Evolutionary conservation across 768 basidiomycete genomes (phyloP), one percentile per base, ranked within the genome.

Genomic region (Rhodotorula diobovata): DNA sequence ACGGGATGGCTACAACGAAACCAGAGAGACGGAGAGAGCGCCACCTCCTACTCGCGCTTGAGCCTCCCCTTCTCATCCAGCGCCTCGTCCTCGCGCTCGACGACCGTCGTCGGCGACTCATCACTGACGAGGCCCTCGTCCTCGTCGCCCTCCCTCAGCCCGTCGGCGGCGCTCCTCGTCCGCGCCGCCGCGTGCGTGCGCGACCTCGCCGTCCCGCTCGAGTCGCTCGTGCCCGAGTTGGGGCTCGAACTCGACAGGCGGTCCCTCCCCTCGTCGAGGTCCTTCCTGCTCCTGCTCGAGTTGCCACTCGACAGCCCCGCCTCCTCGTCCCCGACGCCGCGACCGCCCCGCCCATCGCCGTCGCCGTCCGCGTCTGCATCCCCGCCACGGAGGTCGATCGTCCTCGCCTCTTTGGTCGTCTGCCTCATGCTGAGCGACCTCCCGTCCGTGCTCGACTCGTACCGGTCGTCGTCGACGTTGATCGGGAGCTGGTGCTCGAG

Each of bases 381-480:
- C 21, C 15, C 23, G 20, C 37, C 23, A 37, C 56, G 56, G 23
- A 57, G 37, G 37, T 57, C 56, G 35, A 57, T 28, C 56, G 56
- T 57, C 21, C 56, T 37, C 35, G 34, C 35, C 56, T 57, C 56
- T 37, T 57, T 39, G 1, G 56, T 57, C 56, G 56, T 18, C 56
- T 37, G 34, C 25, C 56, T 37, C 54, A 55, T 34, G 54, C 20
- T 20, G 32, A 55, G 30, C 54, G 54, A 55, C 15, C 54, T 32
- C n/a, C 30, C n/a, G 51, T 30, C 16, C n/a, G 18, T 14, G 32
- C 32, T 23, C 39, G 39, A 16, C 28, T 59, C 58, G 58, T 39
- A 59, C n/a, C 46, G 46, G 4, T 71, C 70, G 55, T 62, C 70
- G 50, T 67, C 66, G n/a, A 63, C 65, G 41, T 63, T 61, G 57